Evolutionary conservation across 345 rosid genomes (phyloP), one percentile per base, ranked within the genome.

Genomic region (Salix purpurea): DNA sequence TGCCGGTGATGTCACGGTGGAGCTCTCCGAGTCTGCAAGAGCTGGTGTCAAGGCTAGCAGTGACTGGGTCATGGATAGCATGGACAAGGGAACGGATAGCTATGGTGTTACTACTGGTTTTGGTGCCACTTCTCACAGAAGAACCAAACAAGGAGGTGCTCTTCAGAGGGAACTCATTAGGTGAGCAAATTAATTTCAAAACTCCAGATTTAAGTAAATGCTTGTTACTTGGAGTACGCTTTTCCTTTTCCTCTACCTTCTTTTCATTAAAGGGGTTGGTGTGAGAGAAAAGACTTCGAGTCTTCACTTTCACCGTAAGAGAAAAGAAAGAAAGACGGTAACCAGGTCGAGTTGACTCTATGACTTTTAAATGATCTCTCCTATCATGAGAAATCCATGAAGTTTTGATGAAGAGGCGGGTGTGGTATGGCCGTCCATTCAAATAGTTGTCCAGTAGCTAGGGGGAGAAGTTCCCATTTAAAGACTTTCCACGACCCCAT

Each of bases 11-110:
- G 69, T 81, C 16, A 68, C 11, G 2, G 83, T 81, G 44, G 77
- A 72, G 69, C 83, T 80, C 5, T 73, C 77, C 4, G 83, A 80
- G 67, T 58, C 80, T 2, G 77, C 83, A 7, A 50, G 77, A 15
- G 70, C 74, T 26, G 79, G 80, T 1, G 77, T 76, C n/a, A 73
- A 76, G 66, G 83, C 83, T 1, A 76, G 83, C 65, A 80, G 83
- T 14, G 83, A 80, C 40, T 80, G 83, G 83, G 83, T 80, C 15
- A 76, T 76, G 80, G 80, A 76, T 19, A 76, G 80, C 61, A 76
- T 80, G 77, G 30, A 16, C 9, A 80, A 76, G 15, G 83, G 83
- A 23, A 76, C 77, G 24, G 80, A 72, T 62, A 76, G 77, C 30
- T 80, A 80, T 58, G 83, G 83, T 28, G 74, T 80, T 32, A 80